Conservation (phyloP, 2,329 filamentous ascomycete genomes). For the Fusarium miscanthi region DNA sequence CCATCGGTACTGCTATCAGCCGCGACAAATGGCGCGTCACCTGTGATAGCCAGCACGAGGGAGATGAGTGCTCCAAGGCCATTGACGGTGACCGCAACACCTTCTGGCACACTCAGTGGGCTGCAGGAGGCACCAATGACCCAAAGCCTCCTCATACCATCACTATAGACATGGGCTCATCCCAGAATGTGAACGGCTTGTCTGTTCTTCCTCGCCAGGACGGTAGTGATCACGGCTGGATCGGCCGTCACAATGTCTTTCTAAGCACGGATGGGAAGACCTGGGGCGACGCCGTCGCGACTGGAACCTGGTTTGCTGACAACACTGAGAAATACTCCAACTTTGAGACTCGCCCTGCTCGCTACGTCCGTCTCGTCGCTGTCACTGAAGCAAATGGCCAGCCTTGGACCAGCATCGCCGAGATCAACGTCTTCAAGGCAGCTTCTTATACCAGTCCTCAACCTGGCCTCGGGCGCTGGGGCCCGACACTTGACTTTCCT, state of each 20-base stretch:
- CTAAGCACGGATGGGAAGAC: slow-evolving; percentile 22
- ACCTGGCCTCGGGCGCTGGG: slow-evolving; percentile 20
- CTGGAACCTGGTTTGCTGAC: slow-evolving; percentile 29
- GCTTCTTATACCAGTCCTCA: neutral
- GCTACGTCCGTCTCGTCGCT: slow-evolving; percentile 22
- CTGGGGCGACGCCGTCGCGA: slow-evolving; percentile 24
- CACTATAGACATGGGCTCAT: slow-evolving; percentile 22
- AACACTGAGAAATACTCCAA: slow-evolving; percentile 23
- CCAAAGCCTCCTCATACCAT: slow-evolving; percentile 16
- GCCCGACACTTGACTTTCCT: slow-evolving; percentile 28
- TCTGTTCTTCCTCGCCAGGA: slow-evolving; percentile 31
- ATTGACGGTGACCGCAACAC: slow-evolving; percentile 21
- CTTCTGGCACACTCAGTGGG: slow-evolving; percentile 25
- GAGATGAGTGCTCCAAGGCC: slow-evolving; percentile 24
- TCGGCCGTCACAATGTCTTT: slow-evolving; percentile 9
- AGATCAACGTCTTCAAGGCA: slow-evolving; percentile 31
- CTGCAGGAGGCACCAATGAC: neutral
- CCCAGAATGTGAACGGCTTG: slow-evolving; percentile 21
- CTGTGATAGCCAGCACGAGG: slow-evolving; percentile 19
- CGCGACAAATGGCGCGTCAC: slow-evolving; percentile 25
- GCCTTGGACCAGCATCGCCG: slow-evolving; percentile 31
- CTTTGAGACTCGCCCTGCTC: slow-evolving; percentile 28
- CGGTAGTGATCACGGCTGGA: neutral
- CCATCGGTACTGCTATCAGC: neutral
- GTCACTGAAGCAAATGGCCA: slow-evolving; percentile 4